Percentiles rank a stretch among this genome's conserved stretches.
phyloP scores from a whole-genome alignment of 106 monocot genomes.

The Cymbidium sinense region DNA sequence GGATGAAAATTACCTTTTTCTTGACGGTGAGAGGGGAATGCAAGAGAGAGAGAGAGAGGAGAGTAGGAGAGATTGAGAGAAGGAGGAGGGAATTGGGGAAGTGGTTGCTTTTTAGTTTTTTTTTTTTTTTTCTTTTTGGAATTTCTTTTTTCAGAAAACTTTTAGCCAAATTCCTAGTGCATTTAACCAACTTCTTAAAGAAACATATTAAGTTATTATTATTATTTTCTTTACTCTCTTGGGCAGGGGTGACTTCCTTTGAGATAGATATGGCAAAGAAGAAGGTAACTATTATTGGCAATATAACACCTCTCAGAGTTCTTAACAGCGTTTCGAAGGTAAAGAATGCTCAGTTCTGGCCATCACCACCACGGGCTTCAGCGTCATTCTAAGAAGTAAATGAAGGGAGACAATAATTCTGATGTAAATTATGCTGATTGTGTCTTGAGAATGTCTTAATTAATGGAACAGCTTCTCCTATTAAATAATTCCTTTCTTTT shows the following conservation, averaged over 20 bases:
- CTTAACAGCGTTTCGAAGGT: constrained; percentile 76
- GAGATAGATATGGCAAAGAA: constrained; percentile 49
- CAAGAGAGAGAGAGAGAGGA: too few species aligned
- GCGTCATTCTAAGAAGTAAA: not conserved
- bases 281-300: constrained; percentile 72
- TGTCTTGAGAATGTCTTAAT: not conserved
- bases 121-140: too few species aligned
- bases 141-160: too few species aligned
- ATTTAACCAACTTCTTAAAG: not conserved
- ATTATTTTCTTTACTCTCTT: not conserved
- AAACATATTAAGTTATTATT: not conserved
- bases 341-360: constrained; percentile 43
- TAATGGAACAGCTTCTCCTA: not conserved
- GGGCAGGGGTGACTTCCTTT: constrained; percentile 64
- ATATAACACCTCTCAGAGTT: constrained; percentile 64
- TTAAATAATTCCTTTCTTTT: not conserved
- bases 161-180: not conserved
- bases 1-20: too few species aligned
- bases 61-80: too few species aligned
- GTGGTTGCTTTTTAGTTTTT: too few species aligned
- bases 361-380: not conserved
- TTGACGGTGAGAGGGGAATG: too few species aligned
- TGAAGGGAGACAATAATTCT: not conserved
- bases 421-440: not conserved
- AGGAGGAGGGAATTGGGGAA: too few species aligned